phyloP scores from a whole-genome alignment of 2,329 filamentous ascomycete genomes.

The Paraphaeosphaeria minitans region DNA sequence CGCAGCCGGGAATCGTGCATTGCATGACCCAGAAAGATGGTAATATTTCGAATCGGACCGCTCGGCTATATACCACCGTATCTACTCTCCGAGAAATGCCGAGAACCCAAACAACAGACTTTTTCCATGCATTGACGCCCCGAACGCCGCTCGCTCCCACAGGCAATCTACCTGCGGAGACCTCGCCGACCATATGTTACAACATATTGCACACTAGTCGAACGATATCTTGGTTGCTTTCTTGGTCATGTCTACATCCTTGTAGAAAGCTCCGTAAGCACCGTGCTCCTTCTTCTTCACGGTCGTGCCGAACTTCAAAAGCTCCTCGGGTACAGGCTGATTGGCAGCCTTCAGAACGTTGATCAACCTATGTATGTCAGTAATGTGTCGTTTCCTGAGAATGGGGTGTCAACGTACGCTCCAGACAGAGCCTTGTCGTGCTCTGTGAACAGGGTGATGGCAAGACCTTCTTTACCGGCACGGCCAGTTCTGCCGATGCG shows the following conservation, averaged over 20 bases:
- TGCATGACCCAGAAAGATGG: background rate
- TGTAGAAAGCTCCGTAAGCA: constrained; percentile 94
- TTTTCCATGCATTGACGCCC: constrained; percentile 25
- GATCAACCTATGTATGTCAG: constrained; percentile 66
- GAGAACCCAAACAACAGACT: constrained; percentile 3
- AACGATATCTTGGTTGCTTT: constrained; percentile 92
- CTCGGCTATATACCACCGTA: background rate
- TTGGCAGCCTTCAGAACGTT: constrained; percentile 94
- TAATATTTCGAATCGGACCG: background rate
- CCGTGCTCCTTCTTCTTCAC: constrained; percentile 99
- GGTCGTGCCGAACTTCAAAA: constrained; percentile 95
- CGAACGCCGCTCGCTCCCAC: constrained; percentile 32
- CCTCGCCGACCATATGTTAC: constrained; percentile 23
- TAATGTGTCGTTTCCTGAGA: constrained; percentile 15
- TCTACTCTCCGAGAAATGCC: constrained; percentile 1
- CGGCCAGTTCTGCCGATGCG: constrained; percentile 92
- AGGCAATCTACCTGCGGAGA: constrained; percentile 13
- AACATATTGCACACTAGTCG: constrained; percentile 54
- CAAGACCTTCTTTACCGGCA: constrained; percentile 85
- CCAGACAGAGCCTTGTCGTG: constrained; percentile 92
- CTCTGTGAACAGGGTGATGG: constrained; percentile 93
- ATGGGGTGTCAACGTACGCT: constrained; percentile 64
- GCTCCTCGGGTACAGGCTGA: constrained; percentile 84
- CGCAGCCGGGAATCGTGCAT: background rate
- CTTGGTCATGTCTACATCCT: constrained; percentile 82